These are phyloP conservation scores for Cercis canadensis DNA, from an alignment of 306 rosid genomes.

Conservation along the genomic window DNA sequence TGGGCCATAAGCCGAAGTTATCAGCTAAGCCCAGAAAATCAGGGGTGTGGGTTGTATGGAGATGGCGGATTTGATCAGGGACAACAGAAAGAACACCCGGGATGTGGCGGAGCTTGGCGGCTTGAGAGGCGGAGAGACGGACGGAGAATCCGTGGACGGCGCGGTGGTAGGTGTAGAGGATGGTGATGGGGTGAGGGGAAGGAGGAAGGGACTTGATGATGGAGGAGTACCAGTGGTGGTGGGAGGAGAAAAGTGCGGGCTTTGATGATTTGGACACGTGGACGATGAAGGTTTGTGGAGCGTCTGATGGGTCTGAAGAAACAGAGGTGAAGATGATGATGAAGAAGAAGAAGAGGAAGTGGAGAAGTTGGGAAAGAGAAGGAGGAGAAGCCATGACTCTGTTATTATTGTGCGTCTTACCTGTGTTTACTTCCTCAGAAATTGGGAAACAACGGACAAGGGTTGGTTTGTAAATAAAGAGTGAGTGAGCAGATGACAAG, in stretches of 20 bases:
- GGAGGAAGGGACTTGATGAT: slow-evolving; percentile 71
- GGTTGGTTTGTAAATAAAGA: not conserved
- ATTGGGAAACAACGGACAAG: not conserved
- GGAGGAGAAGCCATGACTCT: slow-evolving; percentile 26
- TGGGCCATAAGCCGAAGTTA: slow-evolving; percentile 63
- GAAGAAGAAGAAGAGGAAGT: slow-evolving; percentile 22
- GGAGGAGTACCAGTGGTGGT: slow-evolving; percentile 70
- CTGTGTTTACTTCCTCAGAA: not conserved
- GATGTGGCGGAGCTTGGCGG: slow-evolving; percentile 40
- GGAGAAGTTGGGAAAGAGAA: not conserved
- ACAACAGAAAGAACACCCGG: slow-evolving; percentile 60
- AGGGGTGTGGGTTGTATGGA: slow-evolving; percentile 82
- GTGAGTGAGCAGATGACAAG: not conserved
- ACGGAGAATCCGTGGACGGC: slow-evolving; percentile 79
- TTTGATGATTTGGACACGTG: slow-evolving; percentile 68
- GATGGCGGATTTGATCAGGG: slow-evolving; percentile 70
- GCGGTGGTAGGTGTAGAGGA: slow-evolving; percentile 69
- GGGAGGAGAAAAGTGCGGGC: slow-evolving; percentile 61
- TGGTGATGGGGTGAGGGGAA: slow-evolving; percentile 55
- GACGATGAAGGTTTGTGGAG: slow-evolving; percentile 67
- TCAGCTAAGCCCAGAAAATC: slow-evolving; percentile 69
- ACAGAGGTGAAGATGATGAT: slow-evolving; percentile 19
- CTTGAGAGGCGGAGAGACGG: slow-evolving; percentile 58
- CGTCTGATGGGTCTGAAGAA: slow-evolving; percentile 37
- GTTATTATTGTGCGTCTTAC: not conserved